These are phyloP conservation scores for Fremontodendron californicum DNA, from an alignment of 345 rosid genomes.

Conservation along the genomic window DNA sequence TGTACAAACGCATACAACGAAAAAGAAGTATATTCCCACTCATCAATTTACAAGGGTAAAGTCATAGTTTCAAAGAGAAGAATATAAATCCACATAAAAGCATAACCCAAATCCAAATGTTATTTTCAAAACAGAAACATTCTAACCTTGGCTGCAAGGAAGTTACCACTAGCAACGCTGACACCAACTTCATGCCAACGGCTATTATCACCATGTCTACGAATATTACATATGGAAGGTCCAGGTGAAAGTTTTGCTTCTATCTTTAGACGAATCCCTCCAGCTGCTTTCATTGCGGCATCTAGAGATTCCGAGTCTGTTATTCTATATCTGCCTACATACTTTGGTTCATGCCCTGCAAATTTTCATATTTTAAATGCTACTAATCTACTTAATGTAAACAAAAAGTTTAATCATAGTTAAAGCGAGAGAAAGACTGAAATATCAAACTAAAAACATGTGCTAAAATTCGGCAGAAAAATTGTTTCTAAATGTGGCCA, in stretches of 20 bases:
- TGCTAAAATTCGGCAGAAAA: neutral
- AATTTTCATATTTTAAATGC: constrained; percentile 8
- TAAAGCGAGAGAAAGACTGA: too few species aligned
- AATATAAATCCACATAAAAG: neutral
- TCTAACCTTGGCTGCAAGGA: constrained; percentile 90
- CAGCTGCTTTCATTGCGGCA: constrained; percentile 94
- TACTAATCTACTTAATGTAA: constrained; percentile 5
- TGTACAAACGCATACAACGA: neutral
- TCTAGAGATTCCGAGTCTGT: constrained; percentile 77
- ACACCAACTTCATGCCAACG: constrained; percentile 91
- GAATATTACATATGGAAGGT: constrained; percentile 75
- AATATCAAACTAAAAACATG: neutral
- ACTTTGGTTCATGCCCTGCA: constrained; percentile 65
- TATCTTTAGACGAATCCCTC: constrained; percentile 78
- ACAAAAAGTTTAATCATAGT: neutral
- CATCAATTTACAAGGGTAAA: neutral
- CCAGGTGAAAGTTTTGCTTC: constrained; percentile 98
- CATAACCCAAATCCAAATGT: neutral
- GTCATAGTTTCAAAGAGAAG: neutral
- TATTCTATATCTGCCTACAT: constrained; percentile 75
- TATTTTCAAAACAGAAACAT: neutral
- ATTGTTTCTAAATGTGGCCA: neutral
- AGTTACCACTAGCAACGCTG: constrained; percentile 93
- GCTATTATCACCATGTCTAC: constrained; percentile 87
- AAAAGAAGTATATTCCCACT: neutral